Evolutionary conservation across 768 basidiomycete species (phyloP), one percentile per base, ranked within the genome.

Genomic region (Naganishia vaughanmartiniae): DNA sequence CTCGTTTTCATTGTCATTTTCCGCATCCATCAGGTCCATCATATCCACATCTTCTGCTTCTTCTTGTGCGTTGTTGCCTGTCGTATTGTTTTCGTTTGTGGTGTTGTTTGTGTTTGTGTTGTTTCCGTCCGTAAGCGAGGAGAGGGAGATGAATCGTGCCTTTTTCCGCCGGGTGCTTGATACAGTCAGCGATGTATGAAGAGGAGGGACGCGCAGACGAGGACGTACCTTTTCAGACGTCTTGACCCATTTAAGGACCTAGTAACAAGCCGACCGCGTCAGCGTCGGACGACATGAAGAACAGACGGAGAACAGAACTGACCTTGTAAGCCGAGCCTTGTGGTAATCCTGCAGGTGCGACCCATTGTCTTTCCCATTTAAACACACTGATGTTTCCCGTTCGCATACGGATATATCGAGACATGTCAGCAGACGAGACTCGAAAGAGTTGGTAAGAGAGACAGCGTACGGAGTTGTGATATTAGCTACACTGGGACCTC

Each of bases 241-340:
- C 54, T 63, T 69, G 34, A 69, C 57, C 68, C 68, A 69, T 60
- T 69, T 69, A 45, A 69, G 26, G 31, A 69, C 57, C 68, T 69
- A 12, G 28, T 26, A 2, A 48, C 9, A 17, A 33, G n/a, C 24
- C 45, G 15, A 26, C n/a, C 19, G 48, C 6, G 21, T 51, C n/a
- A 51, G 48, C n/a, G 33, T n/a, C 30, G 24, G 2, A 36, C 24
- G 30, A 15, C 24, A 55, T 10, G 19, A 34, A 24, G 31, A 39
- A 14, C 17, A 3, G 34, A 14, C 9, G 12, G 19, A 5, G n/a
- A 28, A 4, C 28, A 17, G 24, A n/a, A 45, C 67, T 30, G 14
- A 70, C 69, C 63, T 70, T 70, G 69, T 70, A 70, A 9, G 31
- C 30, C 10, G 48, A 54, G 5, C 60, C 69, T 31, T 65, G 36